These are phyloP conservation scores for Lycium barbarum DNA, from an alignment of 257 asterid species.

Conservation along the genomic window DNA sequence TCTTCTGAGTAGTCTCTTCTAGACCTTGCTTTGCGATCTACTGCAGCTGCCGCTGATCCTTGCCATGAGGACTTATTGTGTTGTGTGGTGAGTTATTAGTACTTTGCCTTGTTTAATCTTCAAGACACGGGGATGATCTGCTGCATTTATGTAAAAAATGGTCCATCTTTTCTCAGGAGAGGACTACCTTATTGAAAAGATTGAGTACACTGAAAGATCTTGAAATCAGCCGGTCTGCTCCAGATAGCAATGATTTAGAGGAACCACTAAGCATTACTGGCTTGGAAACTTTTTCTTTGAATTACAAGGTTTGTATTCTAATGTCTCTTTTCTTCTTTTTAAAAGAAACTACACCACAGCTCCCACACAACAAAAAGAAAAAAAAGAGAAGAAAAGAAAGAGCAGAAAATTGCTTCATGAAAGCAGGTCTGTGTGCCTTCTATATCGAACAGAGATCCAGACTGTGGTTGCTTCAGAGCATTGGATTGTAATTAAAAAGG, in stretches of 20 bases:
- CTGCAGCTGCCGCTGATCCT: slow-evolving; percentile 98
- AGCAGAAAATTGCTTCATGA: not conserved
- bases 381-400: not conserved
- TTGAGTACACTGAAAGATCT: slow-evolving; percentile 87
- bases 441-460: not conserved
- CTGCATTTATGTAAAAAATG: slow-evolving; percentile 19
- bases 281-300: slow-evolving; percentile 93
- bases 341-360: not conserved
- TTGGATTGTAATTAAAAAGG: not conserved
- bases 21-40: slow-evolving; percentile 96
- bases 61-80: slow-evolving; percentile 93
- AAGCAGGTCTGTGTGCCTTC: not conserved
- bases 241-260: slow-evolving; percentile 65
- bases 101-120: slow-evolving; percentile 24
- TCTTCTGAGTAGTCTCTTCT: slow-evolving; percentile 75
- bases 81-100: slow-evolving; percentile 78
- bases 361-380: slow-evolving; percentile 5
- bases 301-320: slow-evolving; percentile 71
- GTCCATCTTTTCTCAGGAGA: slow-evolving; percentile 62
- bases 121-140: not conserved
- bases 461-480: not conserved
- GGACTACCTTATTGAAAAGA: slow-evolving; percentile 83
- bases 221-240: slow-evolving; percentile 62
- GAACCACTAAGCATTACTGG: slow-evolving; percentile 93
- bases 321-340: not conserved